Evolutionary conservation across 371 early-diverging fungal species (phyloP).

Genomic region (Mortierella sp.): DNA sequence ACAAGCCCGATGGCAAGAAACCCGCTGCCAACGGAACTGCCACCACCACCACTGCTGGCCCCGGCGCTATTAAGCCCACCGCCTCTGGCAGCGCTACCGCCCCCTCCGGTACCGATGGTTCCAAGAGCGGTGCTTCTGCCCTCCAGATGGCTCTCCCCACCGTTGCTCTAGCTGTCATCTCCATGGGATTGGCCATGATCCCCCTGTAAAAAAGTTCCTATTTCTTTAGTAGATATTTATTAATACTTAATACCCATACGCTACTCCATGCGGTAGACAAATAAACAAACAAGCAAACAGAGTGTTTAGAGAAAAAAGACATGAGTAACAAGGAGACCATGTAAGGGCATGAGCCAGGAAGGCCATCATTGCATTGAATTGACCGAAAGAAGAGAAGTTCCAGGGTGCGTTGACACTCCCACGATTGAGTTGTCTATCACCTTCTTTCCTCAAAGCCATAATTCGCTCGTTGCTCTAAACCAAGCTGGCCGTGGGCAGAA

Average conservation of each 20-base stretch:
- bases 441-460: too few species aligned
- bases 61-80: background rate
- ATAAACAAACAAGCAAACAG: background rate
- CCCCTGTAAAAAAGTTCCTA: slow-evolving; percentile 14
- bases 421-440: too few species aligned
- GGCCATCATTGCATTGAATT: too few species aligned
- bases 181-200: slow-evolving; percentile 40
- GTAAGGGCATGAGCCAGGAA: too few species aligned
- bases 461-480: too few species aligned
- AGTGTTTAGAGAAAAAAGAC: background rate
- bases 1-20: slow-evolving; percentile 29
- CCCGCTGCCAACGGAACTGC: slow-evolving; percentile 14
- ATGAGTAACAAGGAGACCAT: too few species aligned
- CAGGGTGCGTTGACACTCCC: too few species aligned
- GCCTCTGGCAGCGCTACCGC: background rate
- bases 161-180: slow-evolving; percentile 25
- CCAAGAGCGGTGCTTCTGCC: slow-evolving; percentile 12
- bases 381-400: too few species aligned
- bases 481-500: too few species aligned
- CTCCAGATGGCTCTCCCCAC: slow-evolving; percentile 36
- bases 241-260: slow-evolving; percentile 6
- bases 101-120: background rate
- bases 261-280: background rate
- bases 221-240: background rate
- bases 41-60: background rate